Conservation (phyloP, 805 yeast genomes). For the Limtongia smithiae region DNA sequence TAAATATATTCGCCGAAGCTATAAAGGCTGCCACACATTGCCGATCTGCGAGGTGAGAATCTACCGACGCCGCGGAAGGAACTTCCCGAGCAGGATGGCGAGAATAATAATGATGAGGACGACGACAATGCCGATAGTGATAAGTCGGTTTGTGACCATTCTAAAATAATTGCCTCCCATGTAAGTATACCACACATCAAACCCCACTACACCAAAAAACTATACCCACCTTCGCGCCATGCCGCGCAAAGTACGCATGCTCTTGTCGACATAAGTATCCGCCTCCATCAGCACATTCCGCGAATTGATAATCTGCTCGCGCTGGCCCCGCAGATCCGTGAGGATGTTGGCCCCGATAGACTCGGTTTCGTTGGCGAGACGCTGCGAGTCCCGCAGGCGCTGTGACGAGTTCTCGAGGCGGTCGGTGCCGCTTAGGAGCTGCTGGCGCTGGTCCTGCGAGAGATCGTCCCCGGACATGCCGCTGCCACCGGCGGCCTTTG, state of each 20-base stretch:
- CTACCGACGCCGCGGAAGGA: conserved; percentile 20
- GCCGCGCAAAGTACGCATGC: conserved; percentile 76
- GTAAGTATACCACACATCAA: neutral
- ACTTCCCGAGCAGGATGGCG: conserved; percentile 24
- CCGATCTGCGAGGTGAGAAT: too few relatives aligned
- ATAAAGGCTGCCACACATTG: too few relatives aligned
- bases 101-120: conserved; percentile 24
- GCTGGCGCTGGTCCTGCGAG: conserved; percentile 71
- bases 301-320: conserved; percentile 85
- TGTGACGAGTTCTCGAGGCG: conserved; percentile 79
- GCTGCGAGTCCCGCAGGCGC: conserved; percentile 78
- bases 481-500: conserved; percentile 36
- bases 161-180: neutral
- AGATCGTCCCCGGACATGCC: conserved; percentile 35
- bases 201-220: neutral
- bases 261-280: conserved; percentile 86
- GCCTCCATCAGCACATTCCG: conserved; percentile 77
- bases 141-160: conserved; percentile 24
- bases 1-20: too few relatives aligned
- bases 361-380: conserved; percentile 91
- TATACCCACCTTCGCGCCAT: conserved; percentile 64
- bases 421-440: conserved; percentile 70
- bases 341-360: conserved; percentile 84
- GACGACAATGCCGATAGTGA: conserved; percentile 25
- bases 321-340: conserved; percentile 82